Base-by-base conservation (phyloP, 2,329 filamentous ascomycete species). In the Calonectria pseudoreteaudii region DNA sequence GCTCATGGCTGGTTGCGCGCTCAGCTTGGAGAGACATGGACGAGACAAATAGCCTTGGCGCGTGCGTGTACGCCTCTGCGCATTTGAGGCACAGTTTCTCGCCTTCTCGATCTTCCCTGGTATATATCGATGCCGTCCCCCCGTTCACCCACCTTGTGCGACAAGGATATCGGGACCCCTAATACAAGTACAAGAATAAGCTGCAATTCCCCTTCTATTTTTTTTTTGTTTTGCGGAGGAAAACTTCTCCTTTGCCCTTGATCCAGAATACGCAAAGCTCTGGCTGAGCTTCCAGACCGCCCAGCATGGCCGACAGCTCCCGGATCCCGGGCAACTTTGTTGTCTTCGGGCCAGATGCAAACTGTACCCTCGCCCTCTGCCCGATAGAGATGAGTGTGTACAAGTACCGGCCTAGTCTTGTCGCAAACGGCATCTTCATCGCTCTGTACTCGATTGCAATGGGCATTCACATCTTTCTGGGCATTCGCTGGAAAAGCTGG, bases 311-410 rank as follows among this genome's bases (percentile, higher is more conserved):
- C 13, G 53, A 28, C 49, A 52, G n/a, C 68, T 44, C 52, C 52
- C 11, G 30, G 4, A 62, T 38, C 0, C 74, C 74, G 13, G 41
- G 66, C 52, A 56, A 75, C 66, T 68, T 80, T 50, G 38, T 83
- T 70, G 41, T 75, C 72, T 90, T 89, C 71, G 88, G 88, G 56
- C 86, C 88, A 26, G 75, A 84, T 2, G 83, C 85, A 72, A 90
- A 88, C 79, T 90, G 88, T 80, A 90, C 87, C 0, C 85, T 90
- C 38, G 86, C 84, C 0, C 73, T 88, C 26, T 90, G 88, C 74
- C 83, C 85, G 1, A 70, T 89, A 47, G 82, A 87, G 74, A 84
- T 79, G 78, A 88, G 84, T 74, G 85, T 89, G 44, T 88, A 88
- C 77, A 77, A 82, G 60, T 90, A 90, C 79, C 86, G 83, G 6